These are phyloP conservation scores for Arthrobotrys sphaeroides DNA, from an alignment of 2,329 filamentous ascomycete genomes.

Conservation along the genomic window DNA sequence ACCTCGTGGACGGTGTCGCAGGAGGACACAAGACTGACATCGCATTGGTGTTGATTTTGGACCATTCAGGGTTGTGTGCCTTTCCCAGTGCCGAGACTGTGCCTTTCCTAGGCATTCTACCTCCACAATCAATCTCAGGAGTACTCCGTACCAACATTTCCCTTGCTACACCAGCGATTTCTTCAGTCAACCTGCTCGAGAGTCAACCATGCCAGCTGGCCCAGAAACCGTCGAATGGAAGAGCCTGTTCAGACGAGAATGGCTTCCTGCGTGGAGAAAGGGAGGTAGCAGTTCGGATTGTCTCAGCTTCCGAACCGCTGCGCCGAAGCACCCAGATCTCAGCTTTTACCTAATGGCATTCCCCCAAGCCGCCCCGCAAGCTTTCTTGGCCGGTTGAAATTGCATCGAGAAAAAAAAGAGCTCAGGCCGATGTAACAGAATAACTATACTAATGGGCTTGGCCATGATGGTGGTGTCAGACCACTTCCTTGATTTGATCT, in stretches of 20 bases:
- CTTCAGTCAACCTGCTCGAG: too few relatives aligned
- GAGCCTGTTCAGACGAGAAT: neutral
- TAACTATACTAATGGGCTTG: conserved; percentile 2
- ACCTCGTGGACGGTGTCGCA: too few relatives aligned
- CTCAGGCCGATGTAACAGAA: conserved; percentile 12
- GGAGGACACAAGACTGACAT: too few relatives aligned
- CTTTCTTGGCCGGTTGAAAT: conserved; percentile 6
- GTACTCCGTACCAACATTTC: too few relatives aligned
- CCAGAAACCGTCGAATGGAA: neutral
- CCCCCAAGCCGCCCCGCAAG: neutral
- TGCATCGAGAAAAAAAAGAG: conserved; percentile 2
- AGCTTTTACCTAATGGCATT: conserved; percentile 3
- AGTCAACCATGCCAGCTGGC: too few relatives aligned
- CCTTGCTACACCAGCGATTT: too few relatives aligned
- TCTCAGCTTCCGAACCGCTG: conserved; percentile 20
- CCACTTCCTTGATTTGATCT: neutral
- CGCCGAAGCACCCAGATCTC: neutral
- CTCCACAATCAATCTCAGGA: too few relatives aligned
- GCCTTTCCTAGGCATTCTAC: too few relatives aligned
- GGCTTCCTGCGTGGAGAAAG: neutral
- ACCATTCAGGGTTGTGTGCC: too few relatives aligned
- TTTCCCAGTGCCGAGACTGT: too few relatives aligned
- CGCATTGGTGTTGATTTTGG: too few relatives aligned
- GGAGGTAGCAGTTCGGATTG: conserved; percentile 22
- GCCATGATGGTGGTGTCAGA: neutral